Evolutionary conservation across 352 stramenopile genomes (phyloP), one percentile per base, ranked within the genome.

Genomic region (Phytopythium oedochilum): DNA sequence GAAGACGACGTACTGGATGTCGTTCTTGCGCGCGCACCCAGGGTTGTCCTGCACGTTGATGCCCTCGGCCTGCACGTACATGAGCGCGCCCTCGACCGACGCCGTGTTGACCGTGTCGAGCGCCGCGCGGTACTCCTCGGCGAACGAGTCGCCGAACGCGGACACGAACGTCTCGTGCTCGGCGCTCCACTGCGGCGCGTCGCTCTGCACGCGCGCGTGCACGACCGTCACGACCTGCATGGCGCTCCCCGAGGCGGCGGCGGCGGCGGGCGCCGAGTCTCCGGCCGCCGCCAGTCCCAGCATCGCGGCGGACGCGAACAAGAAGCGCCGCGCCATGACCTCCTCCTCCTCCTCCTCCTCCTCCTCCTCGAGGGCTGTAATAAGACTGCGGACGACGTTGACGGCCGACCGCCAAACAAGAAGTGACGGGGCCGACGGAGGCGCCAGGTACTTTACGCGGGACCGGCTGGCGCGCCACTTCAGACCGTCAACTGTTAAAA

Each of bases 21-120:
- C 59, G 60, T 83, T 89, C 61, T 92, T 92, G 50, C 82, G 77
- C 38, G 57, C 38, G 59, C 82, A 92, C n/a, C 29, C 28, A 0
- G 25, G 20, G 44, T 64, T 53, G 28, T 43, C 18, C 15, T 55
- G 64, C 44, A 75, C 54, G 62, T 88, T 71, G 56, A 94, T 94
- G 31, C 81, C 71, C 55, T 94, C 83, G 7, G 81, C 78, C 63
- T 91, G 81, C 0, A 92, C 79, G 55, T 87, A 94, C 77, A 85
- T 89, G 46, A 94, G 66, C 22, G 81, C 72, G 9, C 83, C 83
- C 55, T 94, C 83, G 3, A 94, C 78, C 5, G 57, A 81, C 20
- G 84, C 84, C 3, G 67, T 87, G 63, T 94, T 94, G 49, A 90
- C 75, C 7, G 77, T 83, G 56, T 94, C 84, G 2, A 92, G 61